Evolutionary conservation across 2,329 filamentous ascomycete species (phyloP).

Genomic region (Coniochaeta hoffmannii): DNA sequence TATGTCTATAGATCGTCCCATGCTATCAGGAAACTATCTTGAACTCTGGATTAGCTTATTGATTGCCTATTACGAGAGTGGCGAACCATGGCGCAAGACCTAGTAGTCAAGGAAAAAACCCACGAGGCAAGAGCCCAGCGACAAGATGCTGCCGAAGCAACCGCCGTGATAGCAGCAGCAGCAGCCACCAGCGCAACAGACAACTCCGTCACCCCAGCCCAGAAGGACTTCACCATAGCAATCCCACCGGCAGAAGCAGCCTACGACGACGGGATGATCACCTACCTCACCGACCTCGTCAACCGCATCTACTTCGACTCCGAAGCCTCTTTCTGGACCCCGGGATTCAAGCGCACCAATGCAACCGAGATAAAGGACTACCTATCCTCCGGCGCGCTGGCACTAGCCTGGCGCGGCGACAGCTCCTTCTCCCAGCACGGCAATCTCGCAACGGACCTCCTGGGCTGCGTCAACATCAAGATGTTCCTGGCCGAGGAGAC

Average conservation of each 20-base stretch:
- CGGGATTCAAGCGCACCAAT: slow-evolving; percentile 13
- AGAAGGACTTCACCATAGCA: not conserved
- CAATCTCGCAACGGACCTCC: not conserved
- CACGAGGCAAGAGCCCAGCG: not conserved
- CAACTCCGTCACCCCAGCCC: not conserved
- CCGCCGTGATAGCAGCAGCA: not conserved
- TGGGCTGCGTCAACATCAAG: slow-evolving; percentile 19
- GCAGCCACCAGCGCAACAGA: not conserved
- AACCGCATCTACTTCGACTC: slow-evolving; percentile 8
- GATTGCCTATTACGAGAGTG: too few relatives aligned
- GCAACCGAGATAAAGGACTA: slow-evolving; percentile 11
- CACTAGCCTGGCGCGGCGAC: slow-evolving; percentile 10
- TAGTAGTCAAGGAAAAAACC: not conserved
- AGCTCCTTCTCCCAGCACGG: not conserved
- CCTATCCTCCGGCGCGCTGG: slow-evolving; percentile 16
- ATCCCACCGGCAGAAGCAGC: slow-evolving; percentile 1
- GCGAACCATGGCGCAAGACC: not conserved
- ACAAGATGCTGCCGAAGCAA: not conserved
- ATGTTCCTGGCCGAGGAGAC: slow-evolving; percentile 6
- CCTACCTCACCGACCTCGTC: slow-evolving; percentile 4
- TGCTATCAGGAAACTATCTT: not conserved
- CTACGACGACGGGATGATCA: not conserved
- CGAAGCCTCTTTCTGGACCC: slow-evolving; percentile 9
- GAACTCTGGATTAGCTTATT: too few relatives aligned
- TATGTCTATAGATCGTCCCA: not conserved